Percentiles rank a stretch among this genome's conserved stretches.
Evolutionary conservation across 345 rosid species (phyloP).

Genomic region (Viola odorata): DNA sequence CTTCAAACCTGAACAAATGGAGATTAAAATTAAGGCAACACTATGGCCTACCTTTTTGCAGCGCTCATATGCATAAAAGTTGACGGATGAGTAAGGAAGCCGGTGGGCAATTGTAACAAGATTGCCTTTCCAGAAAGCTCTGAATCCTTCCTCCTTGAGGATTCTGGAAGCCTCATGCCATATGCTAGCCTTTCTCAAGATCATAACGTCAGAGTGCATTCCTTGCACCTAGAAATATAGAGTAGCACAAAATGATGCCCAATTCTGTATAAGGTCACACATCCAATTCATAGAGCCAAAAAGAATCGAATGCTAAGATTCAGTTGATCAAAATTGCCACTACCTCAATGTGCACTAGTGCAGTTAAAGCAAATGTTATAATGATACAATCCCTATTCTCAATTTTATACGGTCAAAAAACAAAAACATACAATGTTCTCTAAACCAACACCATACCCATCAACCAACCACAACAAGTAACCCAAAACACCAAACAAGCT

Average conservation of each 20-base stretch:
- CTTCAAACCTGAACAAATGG: neutral
- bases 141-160: constrained; percentile 75
- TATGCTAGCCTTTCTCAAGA: constrained; percentile 65
- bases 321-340: neutral
- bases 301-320: neutral
- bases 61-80: constrained; percentile 81
- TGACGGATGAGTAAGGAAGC: constrained; percentile 85
- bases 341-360: neutral
- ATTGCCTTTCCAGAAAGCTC: constrained; percentile 97
- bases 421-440: neutral
- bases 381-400: neutral
- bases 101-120: constrained; percentile 91
- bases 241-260: neutral
- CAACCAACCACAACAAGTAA: neutral
- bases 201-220: constrained; percentile 68
- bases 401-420: neutral
- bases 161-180: constrained; percentile 81
- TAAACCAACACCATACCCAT: too few relatives aligned
- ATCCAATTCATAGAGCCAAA: neutral
- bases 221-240: constrained; percentile 66
- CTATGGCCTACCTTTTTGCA: constrained; percentile 55
- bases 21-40: neutral
- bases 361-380: neutral
- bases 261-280: neutral
- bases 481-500: neutral